A percentile compares a stretch with the other conserved stretches of the same genome.
Conservation (phyloP, 2,329 filamentous ascomycete species). For the Aspergillus pseudoterreus region DNA sequence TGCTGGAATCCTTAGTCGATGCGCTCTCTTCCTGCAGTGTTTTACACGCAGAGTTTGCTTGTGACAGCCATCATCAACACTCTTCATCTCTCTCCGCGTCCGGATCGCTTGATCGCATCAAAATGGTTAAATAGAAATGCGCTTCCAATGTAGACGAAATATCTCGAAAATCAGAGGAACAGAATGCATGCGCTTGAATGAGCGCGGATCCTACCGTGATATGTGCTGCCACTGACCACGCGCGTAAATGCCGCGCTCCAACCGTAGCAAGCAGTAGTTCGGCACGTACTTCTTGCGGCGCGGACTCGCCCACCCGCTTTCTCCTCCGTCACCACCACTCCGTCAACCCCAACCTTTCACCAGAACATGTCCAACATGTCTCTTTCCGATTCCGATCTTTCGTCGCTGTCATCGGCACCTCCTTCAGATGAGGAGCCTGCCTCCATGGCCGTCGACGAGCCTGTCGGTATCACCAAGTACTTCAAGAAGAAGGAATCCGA, state of each 20-base stretch:
- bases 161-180: background rate
- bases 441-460: constrained; percentile 37
- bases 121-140: background rate
- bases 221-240: constrained; percentile 22
- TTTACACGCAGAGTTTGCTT: too few species aligned
- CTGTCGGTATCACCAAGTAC: constrained; percentile 44
- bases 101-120: too few species aligned
- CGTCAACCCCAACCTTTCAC: constrained; percentile 20
- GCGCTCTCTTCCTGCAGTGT: too few species aligned
- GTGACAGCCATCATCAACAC: too few species aligned
- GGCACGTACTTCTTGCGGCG: constrained; percentile 23
- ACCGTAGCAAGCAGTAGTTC: constrained; percentile 21
- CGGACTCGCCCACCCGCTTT: constrained; percentile 16
- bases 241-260: constrained; percentile 33
- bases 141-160: constrained; percentile 5
- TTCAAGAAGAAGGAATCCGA: constrained; percentile 44
- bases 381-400: constrained; percentile 56
- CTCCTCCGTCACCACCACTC: constrained; percentile 16
- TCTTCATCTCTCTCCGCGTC: too few species aligned
- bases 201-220: constrained; percentile 19
- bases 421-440: constrained; percentile 56
- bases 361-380: constrained; percentile 37
- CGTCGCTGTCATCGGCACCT: constrained; percentile 56
- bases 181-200: constrained; percentile 6
- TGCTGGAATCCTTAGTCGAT: too few species aligned